Evolutionary conservation across 495 filamentous ascomycete species (phyloP), one percentile per base, ranked within the genome.

Genomic region (Podospora sp.): DNA sequence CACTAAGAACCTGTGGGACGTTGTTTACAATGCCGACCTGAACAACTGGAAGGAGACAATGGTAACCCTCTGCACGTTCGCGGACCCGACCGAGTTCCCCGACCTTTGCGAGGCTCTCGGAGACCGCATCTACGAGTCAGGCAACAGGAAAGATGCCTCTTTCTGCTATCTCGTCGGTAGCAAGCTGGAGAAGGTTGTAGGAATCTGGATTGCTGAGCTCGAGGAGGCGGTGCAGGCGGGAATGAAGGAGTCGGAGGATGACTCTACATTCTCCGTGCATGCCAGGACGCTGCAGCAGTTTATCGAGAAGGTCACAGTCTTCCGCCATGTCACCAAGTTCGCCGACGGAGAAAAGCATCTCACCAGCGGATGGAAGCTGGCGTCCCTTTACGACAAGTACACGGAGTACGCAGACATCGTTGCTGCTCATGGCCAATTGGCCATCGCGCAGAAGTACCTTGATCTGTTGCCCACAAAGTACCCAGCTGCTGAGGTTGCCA

Each of bases 281-380:
- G 95, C 94, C 59, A 87, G 88, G 64, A 89, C 91, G 52, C 80
- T 99, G 63, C 96, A 98, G 72, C 87, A 90, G 60, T 91, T 99
- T 76, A 95, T 99, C 66, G 95, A 99, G 81, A 99, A 98, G 82
- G 95, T 99, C 59, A 96, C 93, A 1, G 88, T 99, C 50, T 98
- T 99, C 87, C 91, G 95, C 60, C 86, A 96, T 72, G 94, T 95
- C 52, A 93, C 92, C 62, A 94, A 94, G 70, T 99, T 96, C 79
- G 76, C 90, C 68, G 95, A 99, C 73, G 81, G 82, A 6, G 93
- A 97, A 66, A 86, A 83, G 65, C 80, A 80, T 60, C 77, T 87
- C 66, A 84, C 87, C 40, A 87, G 89, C 0, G 92, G 88, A 61
- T 99, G 96, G 96, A 96, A 96, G 79, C 89, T 99, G 55, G 85